Evolutionary conservation across 768 basidiomycete genomes (phyloP).

Genomic region (Sistotremastrum niveocremeum): DNA sequence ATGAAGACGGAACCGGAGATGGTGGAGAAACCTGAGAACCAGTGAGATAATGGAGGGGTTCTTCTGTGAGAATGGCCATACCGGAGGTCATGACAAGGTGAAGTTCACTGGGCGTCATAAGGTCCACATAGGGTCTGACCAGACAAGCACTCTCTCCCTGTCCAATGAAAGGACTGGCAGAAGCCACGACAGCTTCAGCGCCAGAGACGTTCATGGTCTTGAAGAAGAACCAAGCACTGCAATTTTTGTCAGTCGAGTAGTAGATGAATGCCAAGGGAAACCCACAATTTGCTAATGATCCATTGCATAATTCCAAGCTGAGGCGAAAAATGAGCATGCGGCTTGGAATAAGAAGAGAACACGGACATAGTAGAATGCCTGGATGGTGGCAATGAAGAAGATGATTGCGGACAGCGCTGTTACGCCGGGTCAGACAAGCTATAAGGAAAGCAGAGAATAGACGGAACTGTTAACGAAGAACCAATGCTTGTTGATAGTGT

Average conservation of each 20-base stretch:
- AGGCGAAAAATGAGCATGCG: not conserved
- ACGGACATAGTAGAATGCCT: constrained; percentile 70
- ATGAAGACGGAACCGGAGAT: constrained; percentile 84
- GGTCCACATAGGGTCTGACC: constrained; percentile 70
- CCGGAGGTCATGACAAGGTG: constrained; percentile 84
- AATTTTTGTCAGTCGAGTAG: constrained; percentile 1
- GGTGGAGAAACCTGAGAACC: constrained; percentile 56
- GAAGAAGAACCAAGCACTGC: constrained; percentile 85
- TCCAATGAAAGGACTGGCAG: constrained; percentile 88
- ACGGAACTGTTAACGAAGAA: constrained; percentile 70
- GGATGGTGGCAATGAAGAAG: constrained; percentile 88
- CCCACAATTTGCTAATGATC: constrained; percentile 75
- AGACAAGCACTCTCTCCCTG: constrained; percentile 84
- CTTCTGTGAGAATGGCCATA: constrained; percentile 7
- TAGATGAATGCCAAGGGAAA: not conserved
- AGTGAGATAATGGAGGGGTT: not conserved
- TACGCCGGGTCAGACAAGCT: not conserved
- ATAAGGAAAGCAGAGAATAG: constrained; percentile 7
- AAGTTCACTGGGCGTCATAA: constrained; percentile 79
- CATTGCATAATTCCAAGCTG: constrained; percentile 84
- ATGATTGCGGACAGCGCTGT: constrained; percentile 55
- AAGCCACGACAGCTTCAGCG: constrained; percentile 85
- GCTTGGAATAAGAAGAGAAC: not conserved
- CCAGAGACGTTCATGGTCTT: constrained; percentile 87
- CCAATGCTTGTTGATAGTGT: constrained; percentile 56